Evolutionary conservation across 768 basidiomycete genomes (phyloP).

Genomic region (Coprinopsis strossmayeri): DNA sequence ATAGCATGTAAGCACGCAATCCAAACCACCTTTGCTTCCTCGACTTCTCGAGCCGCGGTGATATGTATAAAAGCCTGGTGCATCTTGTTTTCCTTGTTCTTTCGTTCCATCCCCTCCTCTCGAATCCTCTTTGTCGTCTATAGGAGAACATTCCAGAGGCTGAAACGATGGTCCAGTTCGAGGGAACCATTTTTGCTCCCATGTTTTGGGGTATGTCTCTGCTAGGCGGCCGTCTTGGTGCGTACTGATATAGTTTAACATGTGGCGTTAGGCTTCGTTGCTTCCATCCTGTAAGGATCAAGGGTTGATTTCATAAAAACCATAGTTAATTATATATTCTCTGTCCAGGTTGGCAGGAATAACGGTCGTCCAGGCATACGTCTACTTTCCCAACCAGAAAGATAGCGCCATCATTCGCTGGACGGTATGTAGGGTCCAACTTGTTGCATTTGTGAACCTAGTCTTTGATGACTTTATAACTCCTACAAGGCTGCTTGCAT

Average conservation of each 20-base stretch:
- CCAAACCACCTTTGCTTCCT: no score
- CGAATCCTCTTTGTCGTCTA: no score
- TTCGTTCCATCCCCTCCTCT: no score
- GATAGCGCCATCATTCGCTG: constrained; percentile 23
- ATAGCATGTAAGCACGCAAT: no score
- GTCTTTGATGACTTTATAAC: neutral
- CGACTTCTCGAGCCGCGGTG: no score
- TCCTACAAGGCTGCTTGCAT: constrained; percentile 19
- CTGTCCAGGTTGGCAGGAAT: constrained; percentile 29
- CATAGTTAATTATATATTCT: no score
- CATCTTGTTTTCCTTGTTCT: no score
- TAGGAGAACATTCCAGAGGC: no score
- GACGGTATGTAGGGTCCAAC: constrained; percentile 19
- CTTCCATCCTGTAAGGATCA: constrained; percentile 22
- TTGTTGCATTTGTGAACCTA: neutral
- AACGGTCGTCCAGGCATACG: constrained; percentile 33
- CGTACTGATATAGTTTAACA: neutral
- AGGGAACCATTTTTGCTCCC: constrained; percentile 20
- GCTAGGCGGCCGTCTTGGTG: neutral
- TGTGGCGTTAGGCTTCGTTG: constrained; percentile 19
- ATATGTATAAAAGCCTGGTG: no score
- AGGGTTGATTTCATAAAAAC: no score
- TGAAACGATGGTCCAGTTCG: constrained; percentile 7
- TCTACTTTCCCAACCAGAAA: constrained; percentile 27
- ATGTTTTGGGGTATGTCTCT: constrained; percentile 25